A percentile compares a stretch with the other conserved stretches of the same genome.
These are phyloP conservation scores for Podospora pseudopauciseta DNA, from an alignment of 495 filamentous ascomycete genomes.

Conservation along the genomic window DNA sequence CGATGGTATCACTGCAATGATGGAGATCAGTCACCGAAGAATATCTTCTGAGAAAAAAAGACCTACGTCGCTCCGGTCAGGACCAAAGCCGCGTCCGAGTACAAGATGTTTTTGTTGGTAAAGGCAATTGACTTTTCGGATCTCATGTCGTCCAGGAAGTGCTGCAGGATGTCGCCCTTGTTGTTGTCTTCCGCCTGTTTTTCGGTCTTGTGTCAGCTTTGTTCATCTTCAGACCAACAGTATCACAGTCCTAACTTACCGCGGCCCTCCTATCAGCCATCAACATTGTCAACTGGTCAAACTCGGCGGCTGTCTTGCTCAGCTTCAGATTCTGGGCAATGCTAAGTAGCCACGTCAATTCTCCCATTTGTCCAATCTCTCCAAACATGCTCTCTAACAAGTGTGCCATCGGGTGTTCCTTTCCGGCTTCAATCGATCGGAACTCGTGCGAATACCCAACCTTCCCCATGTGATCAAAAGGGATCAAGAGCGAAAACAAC, in stretches of 20 bases:
- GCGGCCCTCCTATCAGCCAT: constrained; percentile 17
- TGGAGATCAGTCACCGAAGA: background rate
- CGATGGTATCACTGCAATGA: constrained; percentile 21
- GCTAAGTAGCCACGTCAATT: constrained; percentile 19
- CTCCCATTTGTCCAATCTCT: constrained; percentile 13
- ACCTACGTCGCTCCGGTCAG: constrained; percentile 18
- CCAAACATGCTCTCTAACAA: constrained; percentile 25
- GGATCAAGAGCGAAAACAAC: constrained; percentile 21
- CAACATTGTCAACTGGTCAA: constrained; percentile 14
- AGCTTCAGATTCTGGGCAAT: constrained; percentile 11
- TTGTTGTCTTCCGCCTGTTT: constrained; percentile 10
- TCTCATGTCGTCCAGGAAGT: constrained; percentile 20
- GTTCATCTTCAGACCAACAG: background rate
- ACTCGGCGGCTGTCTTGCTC: constrained; percentile 12
- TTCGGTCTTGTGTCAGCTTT: constrained; percentile 1
- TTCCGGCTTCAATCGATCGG: constrained; percentile 12
- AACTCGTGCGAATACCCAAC: constrained; percentile 22
- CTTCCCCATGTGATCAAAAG: constrained; percentile 27
- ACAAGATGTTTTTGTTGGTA: constrained; percentile 17
- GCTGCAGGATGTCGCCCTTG: constrained; percentile 18
- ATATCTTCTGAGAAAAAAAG: background rate
- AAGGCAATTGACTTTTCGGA: constrained; percentile 20
- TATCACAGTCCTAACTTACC: constrained; percentile 6
- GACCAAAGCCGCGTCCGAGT: constrained; percentile 18
- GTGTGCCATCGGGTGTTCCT: constrained; percentile 19